Conservation (phyloP, 257 asterid species). For the Oldenlandia corymbosa region DNA sequence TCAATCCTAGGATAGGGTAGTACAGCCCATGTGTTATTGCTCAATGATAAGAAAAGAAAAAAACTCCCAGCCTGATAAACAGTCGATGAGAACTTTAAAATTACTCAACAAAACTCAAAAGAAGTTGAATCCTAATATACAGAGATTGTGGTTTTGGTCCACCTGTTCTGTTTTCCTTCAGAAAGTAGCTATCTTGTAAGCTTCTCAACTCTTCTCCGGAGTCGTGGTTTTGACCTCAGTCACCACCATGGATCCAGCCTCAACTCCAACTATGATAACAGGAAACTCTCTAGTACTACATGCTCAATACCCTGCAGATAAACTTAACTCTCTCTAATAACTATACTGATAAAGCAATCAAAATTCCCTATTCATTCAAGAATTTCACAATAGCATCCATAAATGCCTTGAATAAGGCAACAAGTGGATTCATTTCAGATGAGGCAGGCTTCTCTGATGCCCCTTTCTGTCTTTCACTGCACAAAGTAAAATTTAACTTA, state of each 20-base stretch:
- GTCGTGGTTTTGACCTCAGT: not conserved
- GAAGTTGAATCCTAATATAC: not conserved
- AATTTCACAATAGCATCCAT: constrained; percentile 56
- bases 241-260: not conserved
- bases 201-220: not conserved
- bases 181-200: not conserved
- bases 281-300: not conserved
- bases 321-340: constrained; percentile 3
- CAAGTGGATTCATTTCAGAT: constrained; percentile 40
- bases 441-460: constrained; percentile 30
- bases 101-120: not conserved
- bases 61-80: not conserved
- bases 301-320: not conserved
- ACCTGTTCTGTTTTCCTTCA: not conserved
- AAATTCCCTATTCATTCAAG: constrained; percentile 43
- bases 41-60: not conserved
- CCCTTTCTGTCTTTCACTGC: constrained; percentile 58
- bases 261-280: not conserved
- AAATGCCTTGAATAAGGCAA: constrained; percentile 50
- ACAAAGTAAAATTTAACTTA: constrained; percentile 1
- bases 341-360: not conserved
- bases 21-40: not conserved
- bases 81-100: not conserved
- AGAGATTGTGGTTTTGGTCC: not conserved
- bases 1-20: not conserved